Base-by-base conservation (phyloP, 768 basidiomycete genomes). In the Lactarius sanguifluus region DNA sequence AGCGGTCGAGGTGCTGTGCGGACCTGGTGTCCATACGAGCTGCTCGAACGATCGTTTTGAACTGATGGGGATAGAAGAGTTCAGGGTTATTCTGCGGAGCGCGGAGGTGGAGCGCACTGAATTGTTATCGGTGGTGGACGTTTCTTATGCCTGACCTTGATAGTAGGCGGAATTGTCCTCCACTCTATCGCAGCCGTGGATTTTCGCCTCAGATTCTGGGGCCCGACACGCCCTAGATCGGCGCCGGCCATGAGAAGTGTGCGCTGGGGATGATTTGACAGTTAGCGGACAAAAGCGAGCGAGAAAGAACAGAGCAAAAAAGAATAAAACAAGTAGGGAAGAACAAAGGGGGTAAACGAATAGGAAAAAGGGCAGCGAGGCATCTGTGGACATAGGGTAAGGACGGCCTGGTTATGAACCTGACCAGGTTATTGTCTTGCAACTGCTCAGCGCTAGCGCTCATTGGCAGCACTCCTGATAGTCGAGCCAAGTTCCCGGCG, bases 101-200 rank as follows among this genome's bases (percentile, higher is more conserved):
- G 34, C 38, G 61, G 61, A 64, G 41, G 40, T 57, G 50, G 52
- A 59, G 58, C 66, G 62, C 50, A 69, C 69, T 68, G 69, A 3
- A 69, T 64, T 23, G 66, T 67, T 28, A 69, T 62, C 0, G 69
- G 69, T 1, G 69, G 66, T 10, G 69, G 69, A 34, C 69, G 69
- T 60, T 69, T 69, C 62, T 69, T 69, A 69, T 69, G 66, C 41
- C 69, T 63, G 55, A 68, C 66, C 58, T 69, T 69, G 59, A 69
- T 69, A 10, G 69, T 69, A 13, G 69, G 69, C n/a, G 69, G 69
- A 9, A 69, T 69, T 20, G 69, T 69, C 52, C 69, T 68, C 69
- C 69, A 69, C 62, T 69, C 69, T 56, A 66, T 68, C 28, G 69
- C 69, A n/a, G 69, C 69, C 15, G 66, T 40, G 13, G 62, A 54